phyloP scores from a whole-genome alignment of 257 asterid genomes.

The Solanum medicagineum region DNA sequence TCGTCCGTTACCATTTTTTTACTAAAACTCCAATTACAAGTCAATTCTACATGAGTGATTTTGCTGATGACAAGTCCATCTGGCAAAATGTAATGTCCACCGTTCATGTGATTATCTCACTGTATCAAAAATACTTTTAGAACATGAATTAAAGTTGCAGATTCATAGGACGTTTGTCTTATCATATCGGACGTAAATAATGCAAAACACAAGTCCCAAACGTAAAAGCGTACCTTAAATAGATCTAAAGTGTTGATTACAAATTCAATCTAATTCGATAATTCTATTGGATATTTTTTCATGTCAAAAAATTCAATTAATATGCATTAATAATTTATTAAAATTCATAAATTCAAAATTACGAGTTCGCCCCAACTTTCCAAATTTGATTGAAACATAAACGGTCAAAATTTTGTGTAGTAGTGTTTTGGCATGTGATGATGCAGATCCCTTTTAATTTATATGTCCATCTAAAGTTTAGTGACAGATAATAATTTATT shows the following conservation, averaged over 20 bases:
- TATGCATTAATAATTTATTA: too few species aligned
- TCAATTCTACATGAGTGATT: background rate
- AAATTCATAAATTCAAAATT: background rate
- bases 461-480: background rate
- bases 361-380: background rate
- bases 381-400: background rate
- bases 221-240: too few species aligned
- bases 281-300: too few species aligned
- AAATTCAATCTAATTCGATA: too few species aligned
- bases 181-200: too few species aligned
- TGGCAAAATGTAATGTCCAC: background rate
- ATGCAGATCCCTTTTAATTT: background rate
- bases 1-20: background rate
- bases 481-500: background rate
- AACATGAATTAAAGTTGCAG: too few species aligned
- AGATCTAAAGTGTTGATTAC: too few species aligned
- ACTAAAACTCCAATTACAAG: background rate
- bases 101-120: background rate
- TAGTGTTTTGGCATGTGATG: background rate
- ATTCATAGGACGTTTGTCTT: too few species aligned
- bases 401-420: background rate
- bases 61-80: background rate
- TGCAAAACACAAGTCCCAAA: too few species aligned
- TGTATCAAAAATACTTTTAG: too few species aligned
- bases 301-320: too few species aligned